Conservation (phyloP, 768 basidiomycete species). For the Neoboletus magnificus region DNA sequence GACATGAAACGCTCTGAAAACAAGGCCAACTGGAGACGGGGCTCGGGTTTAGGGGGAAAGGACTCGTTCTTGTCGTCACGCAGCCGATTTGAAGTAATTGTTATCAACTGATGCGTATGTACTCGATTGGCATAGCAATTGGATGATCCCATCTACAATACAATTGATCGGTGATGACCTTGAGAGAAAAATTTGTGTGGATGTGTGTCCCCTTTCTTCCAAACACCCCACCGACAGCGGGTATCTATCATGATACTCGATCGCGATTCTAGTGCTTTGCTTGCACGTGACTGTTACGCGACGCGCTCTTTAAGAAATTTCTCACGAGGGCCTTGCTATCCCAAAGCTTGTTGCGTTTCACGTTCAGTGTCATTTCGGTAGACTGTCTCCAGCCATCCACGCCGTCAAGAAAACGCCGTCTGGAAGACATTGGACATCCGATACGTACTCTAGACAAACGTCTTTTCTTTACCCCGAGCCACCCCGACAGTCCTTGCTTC, state of each 20-base stretch:
- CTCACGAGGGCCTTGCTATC: constrained; percentile 27
- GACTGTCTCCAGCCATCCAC: constrained; percentile 14
- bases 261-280: constrained; percentile 19
- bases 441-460: constrained; percentile 14
- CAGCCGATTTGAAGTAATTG: neutral
- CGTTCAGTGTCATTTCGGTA: constrained; percentile 25
- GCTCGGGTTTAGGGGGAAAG: neutral
- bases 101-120: neutral
- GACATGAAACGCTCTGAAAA: constrained; percentile 7
- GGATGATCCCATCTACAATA: neutral
- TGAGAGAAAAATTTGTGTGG: neutral
- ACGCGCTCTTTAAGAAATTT: constrained; percentile 37
- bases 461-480: constrained; percentile 19
- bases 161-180: neutral
- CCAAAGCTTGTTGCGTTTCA: constrained; percentile 27
- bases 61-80: neutral
- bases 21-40: neutral
- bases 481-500: constrained; percentile 18
- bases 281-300: constrained; percentile 37
- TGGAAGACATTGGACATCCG: constrained; percentile 3
- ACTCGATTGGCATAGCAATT: neutral
- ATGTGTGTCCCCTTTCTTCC: neutral
- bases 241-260: neutral
- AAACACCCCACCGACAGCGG: no score
- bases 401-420: constrained; percentile 13